Percentiles rank a stretch among this genome's conserved stretches.
These are phyloP conservation scores for Microdochium nivale DNA, from an alignment of 2,329 filamentous ascomycete species.

Conservation along the genomic window DNA sequence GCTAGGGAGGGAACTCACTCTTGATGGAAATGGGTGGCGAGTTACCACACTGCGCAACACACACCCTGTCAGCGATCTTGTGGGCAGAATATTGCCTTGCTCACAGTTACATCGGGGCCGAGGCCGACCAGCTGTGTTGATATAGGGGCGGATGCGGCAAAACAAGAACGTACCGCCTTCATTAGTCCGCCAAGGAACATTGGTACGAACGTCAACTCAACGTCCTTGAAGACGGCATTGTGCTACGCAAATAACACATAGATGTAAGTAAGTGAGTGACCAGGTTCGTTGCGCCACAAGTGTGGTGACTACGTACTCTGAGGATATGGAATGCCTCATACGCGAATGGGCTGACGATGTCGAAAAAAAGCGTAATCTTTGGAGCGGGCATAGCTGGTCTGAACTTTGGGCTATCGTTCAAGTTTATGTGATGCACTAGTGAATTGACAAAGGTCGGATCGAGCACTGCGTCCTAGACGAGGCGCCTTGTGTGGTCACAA, in stretches of 20 bases:
- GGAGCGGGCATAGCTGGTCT: slow-evolving; percentile 7
- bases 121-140: not conserved
- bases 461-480: too few relatives aligned
- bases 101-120: not conserved
- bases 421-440: not conserved
- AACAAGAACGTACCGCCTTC: slow-evolving; percentile 18
- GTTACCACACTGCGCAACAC: slow-evolving; percentile 20
- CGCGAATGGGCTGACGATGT: slow-evolving; percentile 29
- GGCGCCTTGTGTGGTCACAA: too few relatives aligned
- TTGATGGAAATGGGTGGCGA: slow-evolving; percentile 25
- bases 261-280: not conserved
- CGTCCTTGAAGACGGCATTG: slow-evolving; percentile 18
- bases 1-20: slow-evolving; percentile 19
- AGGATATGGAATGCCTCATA: slow-evolving; percentile 28
- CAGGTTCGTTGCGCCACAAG: not conserved
- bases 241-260: slow-evolving; percentile 13
- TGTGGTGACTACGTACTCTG: slow-evolving; percentile 17
- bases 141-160: too few relatives aligned
- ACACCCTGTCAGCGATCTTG: not conserved
- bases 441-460: too few relatives aligned
- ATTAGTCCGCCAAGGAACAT: slow-evolving; percentile 28
- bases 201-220: slow-evolving; percentile 24
- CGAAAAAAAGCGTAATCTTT: slow-evolving; percentile 28
- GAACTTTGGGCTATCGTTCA: not conserved
- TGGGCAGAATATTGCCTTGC: not conserved